Base-by-base conservation (phyloP, 2,329 filamentous ascomycete species). In the Aspergillus unguis region DNA sequence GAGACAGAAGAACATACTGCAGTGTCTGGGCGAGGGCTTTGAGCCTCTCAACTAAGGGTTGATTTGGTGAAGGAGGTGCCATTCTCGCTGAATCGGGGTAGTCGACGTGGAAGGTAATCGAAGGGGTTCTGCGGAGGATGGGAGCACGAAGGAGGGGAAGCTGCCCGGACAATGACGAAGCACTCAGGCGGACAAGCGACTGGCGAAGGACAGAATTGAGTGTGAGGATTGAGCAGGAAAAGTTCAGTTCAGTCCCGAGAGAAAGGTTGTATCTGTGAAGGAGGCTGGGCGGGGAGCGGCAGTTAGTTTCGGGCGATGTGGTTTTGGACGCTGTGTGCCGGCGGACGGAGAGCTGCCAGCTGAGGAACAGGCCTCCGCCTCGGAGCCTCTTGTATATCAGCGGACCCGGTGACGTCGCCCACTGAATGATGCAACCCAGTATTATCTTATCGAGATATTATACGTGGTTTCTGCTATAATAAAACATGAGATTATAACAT, bases 1-100 rank as follows among this genome's bases (percentile, higher is more conserved):
- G 38, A 27, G 48, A 43, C 17, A 57, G 44, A 50, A 77, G 73
- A 84, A 87, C 92, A 64, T 72, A 99, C 79, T 97, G 94, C 62
- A 97, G 80, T 42, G 92, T 97, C 74, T 95, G 85, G 61, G 87
- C 91, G 62, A 97, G 81, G 63, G 83, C 80, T 65, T 90, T 75
- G 55, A 96, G 77, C 68, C 91, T 83, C 77, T 94, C 85, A 67
- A 78, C 75, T 65, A 94, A 78, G 71, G 90, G 85, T 73, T 87
- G 73, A 63, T 77, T 81, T 53, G 87, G 77, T 54, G 86, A 77
- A 60, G 87, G 86, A 76, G 88, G 87, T 75, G 88, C 84, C 86
- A 89, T 89, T 23, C 35, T 42, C 28, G 36, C 31, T 38, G 41
- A 42, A 28, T 5, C 44, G 28, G 25, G 11, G 31, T 38, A 47